A percentile compares a stretch with the other conserved stretches of the same genome.
Evolutionary conservation across 345 rosid genomes (phyloP).

Genomic region (Combretum micranthum): DNA sequence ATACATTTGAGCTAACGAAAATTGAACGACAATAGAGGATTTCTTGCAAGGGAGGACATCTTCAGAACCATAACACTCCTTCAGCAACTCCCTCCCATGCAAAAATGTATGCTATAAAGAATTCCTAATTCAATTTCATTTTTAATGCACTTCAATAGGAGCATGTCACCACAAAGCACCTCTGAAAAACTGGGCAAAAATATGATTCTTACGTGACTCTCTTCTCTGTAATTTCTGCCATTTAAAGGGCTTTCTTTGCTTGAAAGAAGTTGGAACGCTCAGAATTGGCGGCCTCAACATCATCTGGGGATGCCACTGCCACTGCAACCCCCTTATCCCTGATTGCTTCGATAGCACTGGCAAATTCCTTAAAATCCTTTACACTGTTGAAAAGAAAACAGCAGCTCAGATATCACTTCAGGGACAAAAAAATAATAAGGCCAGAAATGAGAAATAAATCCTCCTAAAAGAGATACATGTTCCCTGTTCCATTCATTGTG

Average conservation of each 20-base stretch:
- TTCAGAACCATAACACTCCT: no score
- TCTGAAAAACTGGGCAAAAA: no score
- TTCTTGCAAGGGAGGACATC: no score
- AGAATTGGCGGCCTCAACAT: slow-evolving; percentile 61
- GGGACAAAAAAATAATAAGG: background rate
- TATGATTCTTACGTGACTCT: no score
- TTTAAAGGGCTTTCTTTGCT: slow-evolving; percentile 62
- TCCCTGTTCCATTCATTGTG: no score
- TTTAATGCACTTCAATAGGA: no score
- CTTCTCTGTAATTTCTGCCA: background rate
- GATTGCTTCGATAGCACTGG: slow-evolving; percentile 54
- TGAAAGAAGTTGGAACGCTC: slow-evolving; percentile 52
- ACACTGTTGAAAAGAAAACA: slow-evolving; percentile 29
- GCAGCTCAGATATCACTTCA: background rate
- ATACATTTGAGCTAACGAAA: no score
- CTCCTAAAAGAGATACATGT: background rate
- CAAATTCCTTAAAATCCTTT: slow-evolving; percentile 84
- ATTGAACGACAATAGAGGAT: no score
- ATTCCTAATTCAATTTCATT: no score
- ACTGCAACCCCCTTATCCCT: slow-evolving; percentile 68
- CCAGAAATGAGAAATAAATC: background rate
- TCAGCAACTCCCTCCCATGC: no score
- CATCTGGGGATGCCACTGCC: slow-evolving; percentile 74
- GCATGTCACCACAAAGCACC: no score
- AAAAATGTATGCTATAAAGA: no score